A percentile compares a stretch with the other conserved stretches of the same genome.
Evolutionary conservation across 192 early-diverging fungal species (phyloP).

Genomic region (Umbelopsis sp.): DNA sequence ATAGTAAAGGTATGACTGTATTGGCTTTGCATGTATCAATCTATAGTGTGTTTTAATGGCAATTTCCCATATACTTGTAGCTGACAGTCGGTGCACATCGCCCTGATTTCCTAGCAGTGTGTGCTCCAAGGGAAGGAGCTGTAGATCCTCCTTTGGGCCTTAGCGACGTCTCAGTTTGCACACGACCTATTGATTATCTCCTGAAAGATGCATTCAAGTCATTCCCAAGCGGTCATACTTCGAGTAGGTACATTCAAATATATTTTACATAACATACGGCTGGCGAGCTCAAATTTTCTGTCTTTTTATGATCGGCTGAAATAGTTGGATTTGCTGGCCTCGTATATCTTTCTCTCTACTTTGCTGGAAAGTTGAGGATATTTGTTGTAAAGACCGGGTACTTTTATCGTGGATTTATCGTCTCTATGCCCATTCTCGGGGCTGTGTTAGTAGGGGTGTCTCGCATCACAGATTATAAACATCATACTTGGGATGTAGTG

Average conservation of each 20-base stretch:
- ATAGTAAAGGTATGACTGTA: conserved; percentile 37
- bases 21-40: no score
- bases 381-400: conserved; percentile 48
- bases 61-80: neutral
- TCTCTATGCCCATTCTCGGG: conserved; percentile 1
- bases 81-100: conserved; percentile 51
- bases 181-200: conserved; percentile 45
- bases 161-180: conserved; percentile 60
- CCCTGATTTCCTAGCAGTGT: conserved; percentile 53
- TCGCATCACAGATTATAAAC: conserved; percentile 74
- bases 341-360: conserved; percentile 66
- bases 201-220: conserved; percentile 81
- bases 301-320: neutral
- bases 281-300: no score
- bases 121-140: conserved; percentile 37
- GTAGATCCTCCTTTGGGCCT: conserved; percentile 59
- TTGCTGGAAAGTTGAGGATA: conserved; percentile 73
- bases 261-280: no score
- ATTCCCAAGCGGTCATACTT: conserved; percentile 90
- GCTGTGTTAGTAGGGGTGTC: conserved; percentile 66
- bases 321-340: conserved; percentile 73
- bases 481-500: conserved; percentile 80
- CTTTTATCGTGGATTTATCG: neutral
- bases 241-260: conserved; percentile 59
- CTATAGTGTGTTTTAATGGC: neutral